phyloP scores from a whole-genome alignment of 768 basidiomycete genomes.

The Clathrus columnatus region DNA sequence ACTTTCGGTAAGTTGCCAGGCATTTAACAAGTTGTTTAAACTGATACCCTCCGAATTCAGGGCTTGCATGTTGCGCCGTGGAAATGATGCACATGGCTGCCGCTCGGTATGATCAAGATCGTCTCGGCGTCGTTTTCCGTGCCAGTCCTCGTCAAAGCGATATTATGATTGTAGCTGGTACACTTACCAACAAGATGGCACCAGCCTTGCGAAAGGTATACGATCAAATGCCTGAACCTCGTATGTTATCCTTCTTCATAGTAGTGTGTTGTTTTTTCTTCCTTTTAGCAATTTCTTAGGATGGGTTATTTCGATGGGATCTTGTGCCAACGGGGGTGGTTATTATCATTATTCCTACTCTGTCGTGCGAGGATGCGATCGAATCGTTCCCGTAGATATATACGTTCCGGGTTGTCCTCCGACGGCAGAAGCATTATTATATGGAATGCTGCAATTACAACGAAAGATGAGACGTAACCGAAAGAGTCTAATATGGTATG shows the following conservation, averaged over 20 bases:
- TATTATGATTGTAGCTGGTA: conserved; percentile 99
- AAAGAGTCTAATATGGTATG: conserved; percentile 79
- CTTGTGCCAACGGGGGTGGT: conserved; percentile 96
- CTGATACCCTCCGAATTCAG: conserved; percentile 28
- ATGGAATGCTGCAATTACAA: conserved; percentile 94
- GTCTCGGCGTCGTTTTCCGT: conserved; percentile 95
- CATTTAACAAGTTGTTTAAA: neutral
- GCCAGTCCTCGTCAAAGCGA: conserved; percentile 97
- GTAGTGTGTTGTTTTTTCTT: neutral
- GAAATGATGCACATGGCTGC: conserved; percentile 99
- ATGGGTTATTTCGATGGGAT: conserved; percentile 99
- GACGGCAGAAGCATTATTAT: conserved; percentile 93
- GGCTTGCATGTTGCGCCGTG: conserved; percentile 97
- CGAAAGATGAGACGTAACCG: conserved; percentile 90
- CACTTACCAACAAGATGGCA: conserved; percentile 99
- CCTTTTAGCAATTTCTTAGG: too few relatives aligned
- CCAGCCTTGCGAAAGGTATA: conserved; percentile 94
- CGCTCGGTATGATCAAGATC: conserved; percentile 96
- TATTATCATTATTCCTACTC: conserved; percentile 99
- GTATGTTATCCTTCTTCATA: conserved; percentile 39
- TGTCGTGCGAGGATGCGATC: conserved; percentile 96
- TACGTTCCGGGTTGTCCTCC: conserved; percentile 95
- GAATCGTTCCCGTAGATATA: conserved; percentile 98
- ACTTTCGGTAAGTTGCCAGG: conserved; percentile 56
- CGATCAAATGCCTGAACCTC: conserved; percentile 98